Conservation (phyloP, 495 filamentous ascomycete genomes). For the Endocarpon pusillum region DNA sequence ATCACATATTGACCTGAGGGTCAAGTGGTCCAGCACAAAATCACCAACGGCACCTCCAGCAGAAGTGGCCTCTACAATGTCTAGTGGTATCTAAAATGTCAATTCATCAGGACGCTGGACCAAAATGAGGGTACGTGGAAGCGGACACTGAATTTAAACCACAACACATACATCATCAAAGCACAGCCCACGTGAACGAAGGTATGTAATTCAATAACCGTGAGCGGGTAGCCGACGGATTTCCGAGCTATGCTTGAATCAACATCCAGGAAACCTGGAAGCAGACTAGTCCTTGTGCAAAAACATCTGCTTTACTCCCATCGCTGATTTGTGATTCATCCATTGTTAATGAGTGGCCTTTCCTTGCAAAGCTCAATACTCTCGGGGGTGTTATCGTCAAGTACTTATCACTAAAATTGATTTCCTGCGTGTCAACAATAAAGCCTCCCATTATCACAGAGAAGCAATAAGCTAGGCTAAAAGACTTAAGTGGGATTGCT, state of each 20-base stretch:
- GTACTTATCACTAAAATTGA: neutral
- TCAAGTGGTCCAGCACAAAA: no score
- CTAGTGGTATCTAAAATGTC: no score
- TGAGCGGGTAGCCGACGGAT: constrained; percentile 9
- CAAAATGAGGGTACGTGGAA: no score
- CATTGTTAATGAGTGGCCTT: constrained; percentile 5
- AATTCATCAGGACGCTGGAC: no score
- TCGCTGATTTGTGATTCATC: constrained; percentile 9
- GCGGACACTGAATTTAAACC: no score
- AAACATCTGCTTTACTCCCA: constrained; percentile 17
- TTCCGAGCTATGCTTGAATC: constrained; percentile 12
- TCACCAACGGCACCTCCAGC: no score
- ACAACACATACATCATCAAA: constrained; percentile 13
- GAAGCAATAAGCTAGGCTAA: neutral
- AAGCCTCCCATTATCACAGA: neutral
- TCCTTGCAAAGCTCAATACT: constrained; percentile 1
- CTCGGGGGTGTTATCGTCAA: neutral
- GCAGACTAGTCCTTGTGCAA: constrained; percentile 15
- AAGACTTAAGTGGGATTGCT: no score
- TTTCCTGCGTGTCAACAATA: neutral
- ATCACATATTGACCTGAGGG: no score
- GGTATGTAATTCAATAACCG: constrained; percentile 21
- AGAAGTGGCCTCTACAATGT: no score
- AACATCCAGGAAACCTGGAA: constrained; percentile 21
- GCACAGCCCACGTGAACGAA: constrained; percentile 21